Evolutionary conservation across 805 yeast genomes (phyloP).

Genomic region (Candida cerambycidarum): DNA sequence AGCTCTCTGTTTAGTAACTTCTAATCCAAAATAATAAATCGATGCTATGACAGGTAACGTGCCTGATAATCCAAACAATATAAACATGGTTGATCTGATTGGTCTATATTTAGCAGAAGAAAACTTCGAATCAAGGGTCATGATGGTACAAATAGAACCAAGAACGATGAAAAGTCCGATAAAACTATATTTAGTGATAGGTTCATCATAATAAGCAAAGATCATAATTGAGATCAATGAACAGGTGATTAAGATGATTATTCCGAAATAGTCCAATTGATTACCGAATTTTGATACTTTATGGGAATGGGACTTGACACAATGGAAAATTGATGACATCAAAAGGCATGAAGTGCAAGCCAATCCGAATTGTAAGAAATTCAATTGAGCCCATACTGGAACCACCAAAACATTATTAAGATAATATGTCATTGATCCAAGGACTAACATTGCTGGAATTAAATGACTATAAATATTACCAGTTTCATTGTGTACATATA

Average conservation of each 20-base stretch:
- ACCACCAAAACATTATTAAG: slow-evolving; percentile 19
- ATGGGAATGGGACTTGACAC: slow-evolving; percentile 65
- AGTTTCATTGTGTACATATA: slow-evolving; percentile 66
- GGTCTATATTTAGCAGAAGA: slow-evolving; percentile 73
- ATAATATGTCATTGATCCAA: slow-evolving; percentile 24
- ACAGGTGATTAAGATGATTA: slow-evolving; percentile 63
- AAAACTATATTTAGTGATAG: slow-evolving; percentile 36
- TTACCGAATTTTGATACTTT: slow-evolving; percentile 56
- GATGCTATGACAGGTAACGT: slow-evolving; percentile 67
- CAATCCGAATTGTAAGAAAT: slow-evolving; percentile 52
- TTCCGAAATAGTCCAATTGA: slow-evolving; percentile 74
- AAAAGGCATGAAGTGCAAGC: slow-evolving; percentile 62
- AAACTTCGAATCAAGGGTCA: slow-evolving; percentile 67
- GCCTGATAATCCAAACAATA: slow-evolving; percentile 77
- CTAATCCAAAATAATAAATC: slow-evolving; percentile 45
- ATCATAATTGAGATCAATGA: slow-evolving; percentile 49
- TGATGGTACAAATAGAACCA: slow-evolving; percentile 60
- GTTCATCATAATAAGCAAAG: slow-evolving; percentile 47
- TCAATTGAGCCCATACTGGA: slow-evolving; percentile 44
- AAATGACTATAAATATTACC: slow-evolving; percentile 71
- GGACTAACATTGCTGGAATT: slow-evolving; percentile 43
- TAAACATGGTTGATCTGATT: slow-evolving; percentile 74
- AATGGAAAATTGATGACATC: slow-evolving; percentile 66
- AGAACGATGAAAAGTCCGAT: slow-evolving; percentile 47
- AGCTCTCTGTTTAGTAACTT: slow-evolving; percentile 49